Conservation (phyloP, 108 stramenopile genomes). For the Poteriospumella lacustris region DNA sequence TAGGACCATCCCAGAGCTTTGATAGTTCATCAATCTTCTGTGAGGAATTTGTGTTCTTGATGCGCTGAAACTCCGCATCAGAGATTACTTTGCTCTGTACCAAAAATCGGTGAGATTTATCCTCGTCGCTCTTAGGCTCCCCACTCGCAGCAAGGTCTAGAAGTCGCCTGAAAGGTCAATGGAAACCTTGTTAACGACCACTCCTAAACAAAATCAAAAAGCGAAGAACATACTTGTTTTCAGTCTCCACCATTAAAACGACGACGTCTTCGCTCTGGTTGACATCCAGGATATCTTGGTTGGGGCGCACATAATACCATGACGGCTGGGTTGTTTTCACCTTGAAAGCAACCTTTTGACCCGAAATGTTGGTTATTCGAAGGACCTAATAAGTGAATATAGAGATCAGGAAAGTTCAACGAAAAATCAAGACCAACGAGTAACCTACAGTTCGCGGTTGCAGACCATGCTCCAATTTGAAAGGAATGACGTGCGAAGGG, state of each 20-base stretch:
- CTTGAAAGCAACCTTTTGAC: not conserved
- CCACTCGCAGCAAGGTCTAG: not conserved
- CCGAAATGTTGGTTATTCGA: not conserved
- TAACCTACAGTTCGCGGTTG: too few relatives aligned
- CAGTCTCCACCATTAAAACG: not conserved
- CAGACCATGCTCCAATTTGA: too few relatives aligned
- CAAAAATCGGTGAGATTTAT: slow-evolving; percentile 20
- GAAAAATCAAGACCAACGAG: too few relatives aligned
- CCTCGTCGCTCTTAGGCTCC: slow-evolving; percentile 5
- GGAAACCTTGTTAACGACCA: too few relatives aligned
- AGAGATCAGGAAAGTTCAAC: not conserved
- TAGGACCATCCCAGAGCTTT: slow-evolving; percentile 11
- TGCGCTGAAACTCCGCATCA: not conserved
- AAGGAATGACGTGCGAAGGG: too few relatives aligned
- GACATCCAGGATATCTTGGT: slow-evolving; percentile 11
- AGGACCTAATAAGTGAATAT: not conserved
- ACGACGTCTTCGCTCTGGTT: not conserved
- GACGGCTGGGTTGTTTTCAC: slow-evolving; percentile 20
- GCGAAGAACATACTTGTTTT: slow-evolving; percentile 18
- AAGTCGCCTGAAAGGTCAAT: too few relatives aligned
- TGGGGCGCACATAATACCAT: slow-evolving; percentile 26
- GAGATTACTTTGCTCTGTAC: slow-evolving; percentile 15
- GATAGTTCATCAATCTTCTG: not conserved
- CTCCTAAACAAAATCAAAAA: too few relatives aligned
- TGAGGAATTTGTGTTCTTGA: slow-evolving; percentile 5